Base-by-base conservation (phyloP, 441 rosid species). In the Mallotus repandus region DNA sequence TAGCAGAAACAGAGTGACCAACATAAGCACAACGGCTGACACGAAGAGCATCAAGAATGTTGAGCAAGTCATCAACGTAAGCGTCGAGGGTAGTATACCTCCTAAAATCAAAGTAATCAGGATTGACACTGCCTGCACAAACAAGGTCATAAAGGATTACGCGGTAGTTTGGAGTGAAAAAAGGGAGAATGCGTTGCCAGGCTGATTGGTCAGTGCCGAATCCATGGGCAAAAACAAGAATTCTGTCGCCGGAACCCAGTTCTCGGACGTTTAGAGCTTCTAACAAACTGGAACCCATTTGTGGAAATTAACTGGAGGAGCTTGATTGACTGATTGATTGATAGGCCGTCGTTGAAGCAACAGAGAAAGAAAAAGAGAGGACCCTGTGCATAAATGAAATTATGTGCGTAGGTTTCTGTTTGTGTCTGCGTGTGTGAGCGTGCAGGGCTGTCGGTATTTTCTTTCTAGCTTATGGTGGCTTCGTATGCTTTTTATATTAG, bases 181-280 rank as follows among this genome's bases (percentile, higher is more conserved):
- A 89, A 4, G 99, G 98, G 15, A 95, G 87, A 41, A 93, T 78
- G 82, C 93, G 98, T 75, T 89, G 92, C 98, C 99, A 95, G 6
- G 88, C 87, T 3, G 99, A 95, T 64, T 95, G 99, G 79, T 95
- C 99, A n/a, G 99, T 92, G 35, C 99, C 99, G 57, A 91, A 81
- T 0, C 99, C 99, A 58, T 95, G 99, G 53, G 92, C 97, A 48
- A 95, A 79, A 15, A 95, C 91, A n/a, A 95, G 79, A 9, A 77
- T 61, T 79, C 70, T 81, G 5, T 84, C 85, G 18, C 99, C 99
- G 29, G 93, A 80, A 7, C 99, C 99, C 49, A 85, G 35, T 7
- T 86, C 86, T 61, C 86, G 88, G 69, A 92, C 85, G 91, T 94
- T 94, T 76, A 91, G 98, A 69, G 96, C 98, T 61, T 90, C 91